Base-by-base conservation (phyloP, 2,329 filamentous ascomycete genomes). In the Paraconiothyrium sp. region DNA sequence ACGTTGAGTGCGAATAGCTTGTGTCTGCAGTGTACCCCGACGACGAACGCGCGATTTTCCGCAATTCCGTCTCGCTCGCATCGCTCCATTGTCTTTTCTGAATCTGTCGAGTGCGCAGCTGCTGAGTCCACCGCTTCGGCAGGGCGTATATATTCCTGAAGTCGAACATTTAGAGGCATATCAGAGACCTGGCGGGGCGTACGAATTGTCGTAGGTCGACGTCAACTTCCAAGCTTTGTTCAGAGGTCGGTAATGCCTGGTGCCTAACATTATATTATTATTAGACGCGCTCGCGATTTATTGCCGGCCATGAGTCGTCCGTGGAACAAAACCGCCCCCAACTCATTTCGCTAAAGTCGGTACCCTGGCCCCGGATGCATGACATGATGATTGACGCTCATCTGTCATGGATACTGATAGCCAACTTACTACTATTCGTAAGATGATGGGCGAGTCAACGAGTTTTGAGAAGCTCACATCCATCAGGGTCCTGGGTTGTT, bases 21-120 rank as follows among this genome's bases (percentile, higher is more conserved):
- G 55, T 58, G 24, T 58, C 46, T 11, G 20, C 4, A 9, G 39
- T 24, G 22, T 51, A 43, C 35, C 11, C 35, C 2, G 55, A 50
- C 10, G 55, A 16, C 7, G 34, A 46, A 30, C 32, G 35, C 22
- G 55, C 47, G 22, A 58, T 2, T 14, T 44, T 54, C 24, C 57
- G 57, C 32, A 59, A 27, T 46, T 59, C 57, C 5, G 46, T 49
- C 27, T 44, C 7, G 39, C 51, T 39, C 20, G 39, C 48, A 41
- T 54, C 49, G 8, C 24, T 47, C 57, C 57, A 59, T 54, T 59
- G 57, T 32, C 54, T 48, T 34, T 54, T 34, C 27, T 46, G 57
- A 9, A 59, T 47, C 3, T 14, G 20, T 4, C n/a, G 41, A 3
- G 37, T 39, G 24, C 37, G n/a, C 13, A 37, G 30, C 22, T 59